These are phyloP conservation scores for Lactarius vividus DNA, from an alignment of 768 basidiomycete species.

Conservation along the genomic window DNA sequence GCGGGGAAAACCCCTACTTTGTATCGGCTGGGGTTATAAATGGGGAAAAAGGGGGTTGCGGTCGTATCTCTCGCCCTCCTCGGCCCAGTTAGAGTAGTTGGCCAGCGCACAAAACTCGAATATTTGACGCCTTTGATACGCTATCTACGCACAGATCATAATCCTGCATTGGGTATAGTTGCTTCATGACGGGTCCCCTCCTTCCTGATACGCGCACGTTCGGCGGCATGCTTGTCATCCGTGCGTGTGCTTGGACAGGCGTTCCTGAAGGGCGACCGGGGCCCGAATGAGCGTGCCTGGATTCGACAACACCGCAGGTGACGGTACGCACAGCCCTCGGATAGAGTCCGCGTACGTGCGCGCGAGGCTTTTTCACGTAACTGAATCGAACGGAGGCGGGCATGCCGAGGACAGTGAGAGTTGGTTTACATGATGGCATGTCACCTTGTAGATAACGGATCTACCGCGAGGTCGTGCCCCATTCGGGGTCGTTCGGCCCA, in stretches of 20 bases:
- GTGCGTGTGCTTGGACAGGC: background rate
- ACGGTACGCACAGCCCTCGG: background rate
- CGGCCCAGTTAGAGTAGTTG: background rate
- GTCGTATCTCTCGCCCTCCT: background rate
- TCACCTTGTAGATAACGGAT: background rate
- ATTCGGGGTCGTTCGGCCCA: background rate
- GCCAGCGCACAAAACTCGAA: background rate
- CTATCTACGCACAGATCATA: background rate
- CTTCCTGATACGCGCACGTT: background rate
- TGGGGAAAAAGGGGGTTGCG: background rate
- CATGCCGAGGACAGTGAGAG: background rate
- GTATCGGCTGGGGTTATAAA: background rate
- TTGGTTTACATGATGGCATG: background rate
- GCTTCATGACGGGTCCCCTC: background rate
- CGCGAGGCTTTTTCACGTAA: background rate
- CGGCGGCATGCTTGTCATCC: background rate
- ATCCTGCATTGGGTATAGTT: background rate
- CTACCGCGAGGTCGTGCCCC: background rate
- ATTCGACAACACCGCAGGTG: background rate
- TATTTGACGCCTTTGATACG: background rate
- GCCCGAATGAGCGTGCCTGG: background rate
- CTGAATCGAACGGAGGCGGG: background rate
- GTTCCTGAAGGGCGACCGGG: background rate
- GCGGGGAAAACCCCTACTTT: background rate
- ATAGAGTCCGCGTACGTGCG: background rate